These are phyloP conservation scores for Clavaria fumosa DNA, from an alignment of 768 basidiomycete species.

Conservation along the genomic window DNA sequence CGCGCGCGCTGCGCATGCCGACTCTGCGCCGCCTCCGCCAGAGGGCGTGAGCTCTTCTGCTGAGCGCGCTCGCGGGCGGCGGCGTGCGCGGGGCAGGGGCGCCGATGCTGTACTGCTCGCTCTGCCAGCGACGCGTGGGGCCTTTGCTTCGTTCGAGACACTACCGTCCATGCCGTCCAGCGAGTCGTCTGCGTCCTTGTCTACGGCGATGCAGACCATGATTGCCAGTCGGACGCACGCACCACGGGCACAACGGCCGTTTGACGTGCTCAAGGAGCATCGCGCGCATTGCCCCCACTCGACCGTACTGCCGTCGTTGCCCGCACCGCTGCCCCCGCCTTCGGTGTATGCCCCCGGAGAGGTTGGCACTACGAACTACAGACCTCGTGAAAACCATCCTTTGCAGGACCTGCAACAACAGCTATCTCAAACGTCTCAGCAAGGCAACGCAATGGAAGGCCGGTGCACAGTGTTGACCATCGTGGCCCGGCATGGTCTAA, in stretches of 20 bases:
- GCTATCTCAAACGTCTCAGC: no score
- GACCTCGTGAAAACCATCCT: neutral
- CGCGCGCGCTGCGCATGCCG: constrained; percentile 10
- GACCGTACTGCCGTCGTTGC: constrained; percentile 44
- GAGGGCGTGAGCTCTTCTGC: constrained; percentile 11
- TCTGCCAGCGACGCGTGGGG: constrained; percentile 73
- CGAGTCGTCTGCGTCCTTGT: constrained; percentile 1
- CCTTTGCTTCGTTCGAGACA: constrained; percentile 41
- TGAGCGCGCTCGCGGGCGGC: constrained; percentile 17
- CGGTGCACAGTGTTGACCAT: constrained; percentile 69
- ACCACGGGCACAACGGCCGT: constrained; percentile 26
- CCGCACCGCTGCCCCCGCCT: no score
- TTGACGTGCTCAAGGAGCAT: constrained; percentile 71
- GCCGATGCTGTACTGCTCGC: constrained; percentile 42
- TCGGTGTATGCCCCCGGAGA: no score
- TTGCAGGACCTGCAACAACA: constrained; percentile 16
- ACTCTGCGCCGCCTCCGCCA: constrained; percentile 10
- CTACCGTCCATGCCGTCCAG: no score
- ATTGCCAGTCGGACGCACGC: constrained; percentile 7
- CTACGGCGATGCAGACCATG: neutral
- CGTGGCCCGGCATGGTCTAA: constrained; percentile 44
- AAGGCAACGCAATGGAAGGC: constrained; percentile 55
- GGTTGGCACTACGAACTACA: neutral
- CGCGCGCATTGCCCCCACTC: constrained; percentile 81
- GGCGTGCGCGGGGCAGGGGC: constrained; percentile 26